Conservation (phyloP, 2,329 filamentous ascomycete species). For the Amylocarpus encephaloides region DNA sequence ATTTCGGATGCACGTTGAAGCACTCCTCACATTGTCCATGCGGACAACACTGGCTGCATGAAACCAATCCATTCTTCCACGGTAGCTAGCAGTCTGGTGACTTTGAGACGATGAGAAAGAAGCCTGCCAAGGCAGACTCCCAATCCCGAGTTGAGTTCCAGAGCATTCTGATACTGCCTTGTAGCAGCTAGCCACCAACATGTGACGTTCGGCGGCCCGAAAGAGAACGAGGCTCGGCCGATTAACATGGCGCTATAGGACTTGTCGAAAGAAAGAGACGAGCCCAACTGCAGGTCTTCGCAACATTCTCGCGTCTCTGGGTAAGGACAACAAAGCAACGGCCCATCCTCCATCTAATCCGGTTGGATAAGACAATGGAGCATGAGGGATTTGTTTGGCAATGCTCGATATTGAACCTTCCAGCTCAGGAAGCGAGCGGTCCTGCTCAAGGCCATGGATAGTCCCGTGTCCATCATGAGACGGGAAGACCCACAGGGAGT, state of each 20-base stretch:
- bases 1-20: constrained; percentile 9
- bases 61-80: constrained; percentile 21
- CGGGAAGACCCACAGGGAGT: constrained; percentile 16
- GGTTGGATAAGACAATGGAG: constrained; percentile 16
- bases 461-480: constrained; percentile 18
- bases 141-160: not conserved
- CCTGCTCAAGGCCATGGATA: constrained; percentile 11
- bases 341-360: constrained; percentile 13
- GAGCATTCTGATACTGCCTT: not conserved
- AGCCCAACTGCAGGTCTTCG: constrained; percentile 7
- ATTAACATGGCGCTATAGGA: constrained; percentile 7
- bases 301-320: constrained; percentile 9
- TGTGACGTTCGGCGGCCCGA: constrained; percentile 8
- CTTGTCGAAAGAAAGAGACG: constrained; percentile 9
- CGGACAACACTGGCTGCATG: constrained; percentile 17
- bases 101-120: constrained; percentile 13
- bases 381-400: constrained; percentile 21
- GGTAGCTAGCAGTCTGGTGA: constrained; percentile 25
- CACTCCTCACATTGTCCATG: constrained; percentile 15
- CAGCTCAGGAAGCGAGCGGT: constrained; percentile 14
- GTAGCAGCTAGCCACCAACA: constrained; percentile 11
- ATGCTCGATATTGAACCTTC: constrained; percentile 10
- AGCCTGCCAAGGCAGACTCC: constrained; percentile 10
- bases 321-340: constrained; percentile 8
- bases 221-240: not conserved